These are phyloP conservation scores for Ceratocystis ficicola DNA, from an alignment of 2,329 filamentous ascomycete species.

Conservation along the genomic window DNA sequence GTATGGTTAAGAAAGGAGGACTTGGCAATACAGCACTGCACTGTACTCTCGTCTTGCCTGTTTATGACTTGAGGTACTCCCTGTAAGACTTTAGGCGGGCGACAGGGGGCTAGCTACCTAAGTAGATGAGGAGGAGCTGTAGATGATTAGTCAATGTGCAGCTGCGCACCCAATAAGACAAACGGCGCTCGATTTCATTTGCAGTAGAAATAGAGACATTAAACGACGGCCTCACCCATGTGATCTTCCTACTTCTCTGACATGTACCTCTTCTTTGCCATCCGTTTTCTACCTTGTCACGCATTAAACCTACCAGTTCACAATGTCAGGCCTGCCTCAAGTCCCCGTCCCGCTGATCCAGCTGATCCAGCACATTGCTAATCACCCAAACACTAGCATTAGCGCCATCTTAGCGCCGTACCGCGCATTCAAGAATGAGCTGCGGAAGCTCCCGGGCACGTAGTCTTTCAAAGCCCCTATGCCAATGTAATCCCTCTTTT, in stretches of 20 bases:
- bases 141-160: too few relatives aligned
- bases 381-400: slow-evolving; percentile 43
- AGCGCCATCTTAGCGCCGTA: slow-evolving; percentile 51
- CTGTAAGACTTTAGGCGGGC: neutral
- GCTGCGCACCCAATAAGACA: too few relatives aligned
- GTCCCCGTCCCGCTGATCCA: slow-evolving; percentile 37
- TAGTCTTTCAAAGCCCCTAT: slow-evolving; percentile 42
- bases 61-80: neutral
- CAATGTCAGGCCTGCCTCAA: slow-evolving; percentile 31
- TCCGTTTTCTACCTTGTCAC: too few relatives aligned
- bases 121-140: too few relatives aligned
- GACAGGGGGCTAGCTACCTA: too few relatives aligned
- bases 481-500: slow-evolving; percentile 59
- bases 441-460: slow-evolving; percentile 53
- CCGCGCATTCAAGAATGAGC: slow-evolving; percentile 52
- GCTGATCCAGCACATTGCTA: slow-evolving; percentile 42
- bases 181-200: too few relatives aligned
- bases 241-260: neutral
- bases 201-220: too few relatives aligned
- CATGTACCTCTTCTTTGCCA: neutral
- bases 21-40: neutral
- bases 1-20: too few relatives aligned
- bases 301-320: neutral
- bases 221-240: neutral
- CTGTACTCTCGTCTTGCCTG: neutral